These are phyloP conservation scores for Dendrobium huoshanense DNA, from an alignment of 106 monocot species.

Conservation along the genomic window DNA sequence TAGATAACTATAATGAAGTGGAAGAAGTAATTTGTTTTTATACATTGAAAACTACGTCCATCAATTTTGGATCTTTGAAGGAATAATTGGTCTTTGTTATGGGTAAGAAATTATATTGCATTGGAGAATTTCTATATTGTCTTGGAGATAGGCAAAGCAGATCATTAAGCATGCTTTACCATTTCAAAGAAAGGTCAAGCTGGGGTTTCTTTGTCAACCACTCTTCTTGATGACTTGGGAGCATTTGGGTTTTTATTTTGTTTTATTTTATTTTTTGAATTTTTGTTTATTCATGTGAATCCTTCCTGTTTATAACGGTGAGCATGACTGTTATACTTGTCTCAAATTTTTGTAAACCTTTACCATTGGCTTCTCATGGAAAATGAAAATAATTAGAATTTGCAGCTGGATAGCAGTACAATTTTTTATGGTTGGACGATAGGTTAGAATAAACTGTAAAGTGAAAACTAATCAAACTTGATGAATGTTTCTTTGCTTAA, in stretches of 20 bases:
- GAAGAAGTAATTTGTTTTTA: background rate
- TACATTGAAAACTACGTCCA: background rate
- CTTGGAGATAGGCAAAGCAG: background rate
- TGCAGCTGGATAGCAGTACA: background rate
- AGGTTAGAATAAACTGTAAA: background rate
- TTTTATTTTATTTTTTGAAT: background rate
- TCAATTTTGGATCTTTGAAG: background rate
- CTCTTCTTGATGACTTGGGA: background rate
- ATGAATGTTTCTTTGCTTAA: background rate
- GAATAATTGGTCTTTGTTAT: background rate
- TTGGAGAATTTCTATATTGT: background rate
- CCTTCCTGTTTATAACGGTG: background rate
- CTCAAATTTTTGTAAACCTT: background rate
- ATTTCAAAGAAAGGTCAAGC: background rate
- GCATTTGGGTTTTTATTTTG: background rate
- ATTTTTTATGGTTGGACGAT: background rate
- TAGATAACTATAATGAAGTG: background rate
- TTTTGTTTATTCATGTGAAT: background rate
- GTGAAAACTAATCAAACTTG: background rate
- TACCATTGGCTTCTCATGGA: background rate
- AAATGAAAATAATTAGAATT: background rate
- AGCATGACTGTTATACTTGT: background rate
- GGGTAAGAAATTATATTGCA: background rate
- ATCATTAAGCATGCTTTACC: background rate
- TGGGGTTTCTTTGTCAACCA: background rate